Evolutionary conservation across 2,329 filamentous ascomycete genomes (phyloP).

Genomic region (Penicillium sp.): DNA sequence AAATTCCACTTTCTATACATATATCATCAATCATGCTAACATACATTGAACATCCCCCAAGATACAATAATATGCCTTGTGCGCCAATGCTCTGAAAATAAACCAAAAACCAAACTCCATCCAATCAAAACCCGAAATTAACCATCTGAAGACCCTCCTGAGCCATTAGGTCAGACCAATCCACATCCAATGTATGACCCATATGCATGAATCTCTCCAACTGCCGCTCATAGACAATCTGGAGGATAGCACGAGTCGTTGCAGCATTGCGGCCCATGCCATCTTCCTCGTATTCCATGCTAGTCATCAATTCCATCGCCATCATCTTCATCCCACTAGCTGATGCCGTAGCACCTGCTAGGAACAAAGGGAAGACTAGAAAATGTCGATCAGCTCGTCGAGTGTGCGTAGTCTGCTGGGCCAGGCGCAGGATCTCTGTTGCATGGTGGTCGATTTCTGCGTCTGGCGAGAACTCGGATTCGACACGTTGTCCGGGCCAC

Average conservation of each 20-base stretch:
- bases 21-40: slow-evolving; percentile 19
- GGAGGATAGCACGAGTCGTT: slow-evolving; percentile 46
- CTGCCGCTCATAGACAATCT: slow-evolving; percentile 50
- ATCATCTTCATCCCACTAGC: slow-evolving; percentile 44
- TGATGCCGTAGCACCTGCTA: slow-evolving; percentile 48
- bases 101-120: slow-evolving; percentile 2
- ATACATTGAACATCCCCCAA: slow-evolving; percentile 4
- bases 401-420: slow-evolving; percentile 39
- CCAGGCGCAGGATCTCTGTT: slow-evolving; percentile 46
- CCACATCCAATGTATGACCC: slow-evolving; percentile 45
- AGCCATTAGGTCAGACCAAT: slow-evolving; percentile 51
- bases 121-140: slow-evolving; percentile 48
- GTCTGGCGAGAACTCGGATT: slow-evolving; percentile 37
- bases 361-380: slow-evolving; percentile 54
- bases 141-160: slow-evolving; percentile 49
- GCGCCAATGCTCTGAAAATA: slow-evolving; percentile 3
- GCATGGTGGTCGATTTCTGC: slow-evolving; percentile 47
- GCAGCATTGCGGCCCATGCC: slow-evolving; percentile 48
- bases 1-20: slow-evolving; percentile 17
- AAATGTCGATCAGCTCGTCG: slow-evolving; percentile 45
- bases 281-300: slow-evolving; percentile 45
- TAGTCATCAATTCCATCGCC: slow-evolving; percentile 50
- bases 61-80: slow-evolving; percentile 1
- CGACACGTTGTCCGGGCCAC: slow-evolving; percentile 48
- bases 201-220: slow-evolving; percentile 40